phyloP scores from a whole-genome alignment of 1,139 yeast species.

The Candida pseudoviswanathii region DNA sequence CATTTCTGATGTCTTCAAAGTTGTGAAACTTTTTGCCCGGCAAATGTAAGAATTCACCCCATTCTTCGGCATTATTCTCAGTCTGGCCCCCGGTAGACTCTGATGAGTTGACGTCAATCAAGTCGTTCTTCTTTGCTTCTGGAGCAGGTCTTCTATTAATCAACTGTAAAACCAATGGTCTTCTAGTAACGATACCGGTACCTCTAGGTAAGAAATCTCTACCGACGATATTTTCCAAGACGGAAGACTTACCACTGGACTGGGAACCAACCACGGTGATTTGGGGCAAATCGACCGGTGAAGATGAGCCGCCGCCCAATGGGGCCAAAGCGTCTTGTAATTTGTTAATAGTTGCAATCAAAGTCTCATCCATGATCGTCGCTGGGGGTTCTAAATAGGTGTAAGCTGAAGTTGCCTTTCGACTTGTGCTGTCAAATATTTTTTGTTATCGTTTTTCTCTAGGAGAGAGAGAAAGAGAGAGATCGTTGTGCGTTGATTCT shows the following conservation, averaged over 20 bases:
- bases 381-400: no score
- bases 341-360: slow-evolving; percentile 89
- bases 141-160: slow-evolving; percentile 61
- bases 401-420: no score
- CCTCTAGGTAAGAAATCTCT: slow-evolving; percentile 95
- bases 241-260: slow-evolving; percentile 92
- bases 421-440: not conserved
- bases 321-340: slow-evolving; percentile 94
- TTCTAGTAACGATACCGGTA: slow-evolving; percentile 92
- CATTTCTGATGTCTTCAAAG: slow-evolving; percentile 88
- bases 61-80: slow-evolving; percentile 87
- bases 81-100: slow-evolving; percentile 48
- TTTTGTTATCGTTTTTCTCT: slow-evolving; percentile 7
- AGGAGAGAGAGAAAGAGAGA: not conserved
- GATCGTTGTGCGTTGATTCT: slow-evolving; percentile 3
- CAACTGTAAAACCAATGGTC: slow-evolving; percentile 84
- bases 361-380: slow-evolving; percentile 78
- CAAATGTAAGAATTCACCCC: slow-evolving; percentile 97
- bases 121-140: slow-evolving; percentile 25
- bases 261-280: slow-evolving; percentile 97
- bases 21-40: slow-evolving; percentile 88
- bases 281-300: slow-evolving; percentile 92
- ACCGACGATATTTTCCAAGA: slow-evolving; percentile 91
- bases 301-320: slow-evolving; percentile 80
- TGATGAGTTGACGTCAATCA: slow-evolving; percentile 37